Evolutionary conservation across 2,329 filamentous ascomycete species (phyloP).

Genomic region (Ophiostoma australiae): DNA sequence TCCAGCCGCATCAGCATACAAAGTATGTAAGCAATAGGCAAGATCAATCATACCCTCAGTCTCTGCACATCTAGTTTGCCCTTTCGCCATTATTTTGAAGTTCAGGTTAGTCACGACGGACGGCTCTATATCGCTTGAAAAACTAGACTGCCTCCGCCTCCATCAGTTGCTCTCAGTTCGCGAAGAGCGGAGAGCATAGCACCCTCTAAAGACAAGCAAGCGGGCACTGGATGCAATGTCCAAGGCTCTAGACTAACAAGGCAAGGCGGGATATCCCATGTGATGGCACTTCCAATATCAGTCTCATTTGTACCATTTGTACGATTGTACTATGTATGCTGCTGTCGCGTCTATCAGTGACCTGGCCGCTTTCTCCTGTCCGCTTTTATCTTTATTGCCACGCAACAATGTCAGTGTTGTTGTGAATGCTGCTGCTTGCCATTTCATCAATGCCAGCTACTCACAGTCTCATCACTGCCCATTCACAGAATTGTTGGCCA

Average conservation of each 20-base stretch:
- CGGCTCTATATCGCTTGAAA: neutral
- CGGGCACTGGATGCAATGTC: neutral
- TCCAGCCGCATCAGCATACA: neutral
- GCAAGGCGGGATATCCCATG: constrained; percentile 8
- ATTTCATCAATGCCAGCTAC: neutral
- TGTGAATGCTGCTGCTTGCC: neutral
- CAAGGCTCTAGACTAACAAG: constrained; percentile 10
- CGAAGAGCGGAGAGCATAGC: neutral
- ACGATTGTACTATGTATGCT: neutral
- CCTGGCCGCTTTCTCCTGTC: no score
- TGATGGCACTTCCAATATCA: neutral
- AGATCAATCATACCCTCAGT: no score
- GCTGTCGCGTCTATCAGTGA: neutral
- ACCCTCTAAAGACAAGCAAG: neutral
- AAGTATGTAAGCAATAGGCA: neutral
- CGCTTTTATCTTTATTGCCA: no score
- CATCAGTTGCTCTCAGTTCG: neutral
- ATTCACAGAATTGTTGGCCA: neutral
- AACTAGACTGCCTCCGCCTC: neutral
- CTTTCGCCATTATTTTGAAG: neutral
- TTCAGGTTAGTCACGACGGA: neutral
- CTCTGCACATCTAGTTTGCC: no score
- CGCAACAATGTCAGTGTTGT: no score
- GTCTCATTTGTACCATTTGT: neutral
- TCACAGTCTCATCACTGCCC: neutral